Evolutionary conservation across 176 grass and related monocot genomes (phyloP), one percentile per base, ranked within the genome.

Genomic region (Dendrocalamus sinicus): DNA sequence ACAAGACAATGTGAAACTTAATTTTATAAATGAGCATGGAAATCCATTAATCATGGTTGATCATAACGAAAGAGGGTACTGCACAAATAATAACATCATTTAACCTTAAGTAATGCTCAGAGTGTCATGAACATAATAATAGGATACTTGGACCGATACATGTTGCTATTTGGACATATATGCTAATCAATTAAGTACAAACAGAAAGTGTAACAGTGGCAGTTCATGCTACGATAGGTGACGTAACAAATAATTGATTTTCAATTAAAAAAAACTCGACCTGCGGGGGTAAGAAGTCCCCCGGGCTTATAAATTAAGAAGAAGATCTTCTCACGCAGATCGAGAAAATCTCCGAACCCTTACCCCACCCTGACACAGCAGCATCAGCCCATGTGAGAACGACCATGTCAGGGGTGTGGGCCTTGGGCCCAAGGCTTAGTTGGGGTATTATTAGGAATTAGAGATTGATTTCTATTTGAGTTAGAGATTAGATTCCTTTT

Each of bases 21-120:
- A 48, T 64, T 65, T 63, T 40, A 71, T 64, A 7, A 54, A 72
- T 78, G 58, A 41, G 13, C 32, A 88, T n/a, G 6, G 5, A 79
- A 57, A 46, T 15, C 48, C 61, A 74, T 44, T 72, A 66, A 72
- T 19, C 32, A 72, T 79, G 32, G 12, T 46, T 77, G 16, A 79
- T 12, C 23, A 44, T 44, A 32, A 43, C 13, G 4, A 75, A 64
- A 67, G 39, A 57, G 64, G 37, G 17, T 48, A 32, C 54, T 35
- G 5, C 46, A 85, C 39, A 68, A 24, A 28, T 32, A 24, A 67
- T 12, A 78, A 65, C 72, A 62, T 50, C 48, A 78, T 22, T 61
- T 65, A 77, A 83, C 6, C 10, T 47, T 23, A 3, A 26, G 83
- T 8, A 26, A 78, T n/a, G 24, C 40, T 6, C 65, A 57, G 28